These are phyloP conservation scores for Epichloe gansuensis DNA, from an alignment of 2,329 filamentous ascomycete genomes.

Conservation along the genomic window DNA sequence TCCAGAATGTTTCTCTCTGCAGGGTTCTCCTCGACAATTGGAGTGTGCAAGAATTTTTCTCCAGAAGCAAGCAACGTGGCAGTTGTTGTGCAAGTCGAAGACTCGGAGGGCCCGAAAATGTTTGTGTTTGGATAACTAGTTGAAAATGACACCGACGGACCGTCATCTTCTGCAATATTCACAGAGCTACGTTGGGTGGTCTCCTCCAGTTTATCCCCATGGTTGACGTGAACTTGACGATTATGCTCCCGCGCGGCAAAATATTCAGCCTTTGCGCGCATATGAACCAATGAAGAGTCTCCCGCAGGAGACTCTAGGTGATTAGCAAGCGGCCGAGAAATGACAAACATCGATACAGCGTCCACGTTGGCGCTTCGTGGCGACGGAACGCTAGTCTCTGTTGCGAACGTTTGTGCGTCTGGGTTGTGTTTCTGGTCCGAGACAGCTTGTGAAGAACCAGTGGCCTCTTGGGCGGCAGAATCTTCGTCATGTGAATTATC, in stretches of 20 bases:
- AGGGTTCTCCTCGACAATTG: slow-evolving; percentile 2
- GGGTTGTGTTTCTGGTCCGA: background rate
- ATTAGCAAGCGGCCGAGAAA: background rate
- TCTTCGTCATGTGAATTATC: background rate
- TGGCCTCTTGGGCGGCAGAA: background rate
- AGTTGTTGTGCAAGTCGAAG: slow-evolving; percentile 4
- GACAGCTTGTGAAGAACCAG: background rate
- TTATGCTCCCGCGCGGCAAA: slow-evolving; percentile 28
- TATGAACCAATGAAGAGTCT: background rate
- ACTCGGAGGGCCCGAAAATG: background rate
- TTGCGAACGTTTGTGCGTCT: background rate
- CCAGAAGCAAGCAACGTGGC: slow-evolving; percentile 17
- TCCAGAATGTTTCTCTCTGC: background rate
- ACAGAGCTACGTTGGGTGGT: slow-evolving; percentile 8
- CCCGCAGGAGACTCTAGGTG: background rate
- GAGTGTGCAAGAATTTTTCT: slow-evolving; percentile 20
- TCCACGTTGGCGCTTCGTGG: background rate
- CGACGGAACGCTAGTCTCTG: background rate
- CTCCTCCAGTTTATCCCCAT: background rate
- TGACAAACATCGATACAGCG: background rate
- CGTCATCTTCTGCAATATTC: background rate
- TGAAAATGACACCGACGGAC: background rate
- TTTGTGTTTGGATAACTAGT: background rate
- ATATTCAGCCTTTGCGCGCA: slow-evolving; percentile 13
- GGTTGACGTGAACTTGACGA: background rate